Base-by-base conservation (phyloP, 2,329 filamentous ascomycete species). In the Arthrinium puccinioides region DNA sequence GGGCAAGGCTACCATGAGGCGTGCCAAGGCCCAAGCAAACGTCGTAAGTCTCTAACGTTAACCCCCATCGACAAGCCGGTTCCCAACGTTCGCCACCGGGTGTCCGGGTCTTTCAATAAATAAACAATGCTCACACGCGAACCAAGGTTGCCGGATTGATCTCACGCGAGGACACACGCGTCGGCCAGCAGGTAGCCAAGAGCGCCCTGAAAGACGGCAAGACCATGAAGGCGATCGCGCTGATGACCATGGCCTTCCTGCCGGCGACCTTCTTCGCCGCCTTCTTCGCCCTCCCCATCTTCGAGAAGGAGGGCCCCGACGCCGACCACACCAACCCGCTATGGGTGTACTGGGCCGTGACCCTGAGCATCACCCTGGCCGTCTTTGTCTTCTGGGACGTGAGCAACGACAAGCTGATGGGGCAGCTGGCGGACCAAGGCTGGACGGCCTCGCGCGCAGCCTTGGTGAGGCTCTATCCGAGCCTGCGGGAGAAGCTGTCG, bases 211-310 rank as follows among this genome's bases (percentile, higher is more conserved):
- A 49, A 21, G 58, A 61, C 33, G 58, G 55, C 36, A 47, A 52
- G 2, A 53, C 55, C 7, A 63, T 66, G 58, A 56, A 59, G 32
- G 56, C 55, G 4, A 57, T 66, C 13, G 57, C 62, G 1, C 45
- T 62, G 3, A 49, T 66, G 38, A 64, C 60, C 25, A 60, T 64
- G 45, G 41, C 57, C 3, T 66, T 65, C 41, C 55, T 64, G 2
- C 63, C 63, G 3, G 60, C 55, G 1, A 63, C 60, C 10, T 65
- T 64, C 42, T 54, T 64, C 42, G 57, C 62, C 8, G 48, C 53
- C 3, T 41, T 56, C 14, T 57, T 55, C 21, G 42, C 46, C 0
- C 20, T 51, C 14, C 51, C 52, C 2, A 24, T 27, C 6, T 7
- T 36, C 2, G 33, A 36, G 13, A 25, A 35, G 4, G 21, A 23